phyloP scores from a whole-genome alignment of 2,329 filamentous ascomycete species.

The Colletotrichum scovillei region DNA sequence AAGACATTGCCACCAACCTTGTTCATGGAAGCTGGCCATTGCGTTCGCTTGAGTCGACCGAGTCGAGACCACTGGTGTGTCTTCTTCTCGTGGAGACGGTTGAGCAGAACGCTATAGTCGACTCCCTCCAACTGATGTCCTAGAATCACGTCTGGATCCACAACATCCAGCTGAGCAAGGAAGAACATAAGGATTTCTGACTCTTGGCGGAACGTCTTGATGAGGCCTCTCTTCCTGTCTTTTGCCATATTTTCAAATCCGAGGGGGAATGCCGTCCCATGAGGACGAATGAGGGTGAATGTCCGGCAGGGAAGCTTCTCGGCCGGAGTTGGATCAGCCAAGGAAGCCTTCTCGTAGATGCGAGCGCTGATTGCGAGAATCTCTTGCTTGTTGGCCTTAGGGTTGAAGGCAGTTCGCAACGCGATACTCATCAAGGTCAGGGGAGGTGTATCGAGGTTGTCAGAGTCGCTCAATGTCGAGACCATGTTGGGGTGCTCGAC shows the following conservation, averaged over 20 bases:
- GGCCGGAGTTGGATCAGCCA: conserved; percentile 88
- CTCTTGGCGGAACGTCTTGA: conserved; percentile 87
- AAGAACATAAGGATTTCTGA: conserved; percentile 88
- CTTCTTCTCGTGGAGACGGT: conserved; percentile 87
- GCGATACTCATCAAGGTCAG: conserved; percentile 96
- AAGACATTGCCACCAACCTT: conserved; percentile 92
- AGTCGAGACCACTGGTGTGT: conserved; percentile 95
- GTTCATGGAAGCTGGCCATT: conserved; percentile 90
- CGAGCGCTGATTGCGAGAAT: conserved; percentile 91
- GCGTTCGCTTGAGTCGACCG: conserved; percentile 82
- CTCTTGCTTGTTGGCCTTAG: conserved; percentile 95
- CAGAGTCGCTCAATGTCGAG: conserved; percentile 77
- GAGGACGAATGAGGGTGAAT: conserved; percentile 90
- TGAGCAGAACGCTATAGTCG: conserved; percentile 92
- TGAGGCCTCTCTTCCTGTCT: conserved; percentile 78
- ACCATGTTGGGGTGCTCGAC: conserved; percentile 83
- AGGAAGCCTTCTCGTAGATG: conserved; percentile 89
- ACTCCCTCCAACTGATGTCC: conserved; percentile 98
- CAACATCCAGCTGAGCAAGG: conserved; percentile 85
- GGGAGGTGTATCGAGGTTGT: conserved; percentile 85
- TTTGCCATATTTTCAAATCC: conserved; percentile 85
- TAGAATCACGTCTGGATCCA: conserved; percentile 93
- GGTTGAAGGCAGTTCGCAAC: conserved; percentile 88
- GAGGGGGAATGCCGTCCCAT: conserved; percentile 77
- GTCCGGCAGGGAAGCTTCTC: conserved; percentile 90